Evolutionary conservation across 2,329 filamentous ascomycete species (phyloP), one percentile per base, ranked within the genome.

Genomic region (Aureobasidium pullulans): DNA sequence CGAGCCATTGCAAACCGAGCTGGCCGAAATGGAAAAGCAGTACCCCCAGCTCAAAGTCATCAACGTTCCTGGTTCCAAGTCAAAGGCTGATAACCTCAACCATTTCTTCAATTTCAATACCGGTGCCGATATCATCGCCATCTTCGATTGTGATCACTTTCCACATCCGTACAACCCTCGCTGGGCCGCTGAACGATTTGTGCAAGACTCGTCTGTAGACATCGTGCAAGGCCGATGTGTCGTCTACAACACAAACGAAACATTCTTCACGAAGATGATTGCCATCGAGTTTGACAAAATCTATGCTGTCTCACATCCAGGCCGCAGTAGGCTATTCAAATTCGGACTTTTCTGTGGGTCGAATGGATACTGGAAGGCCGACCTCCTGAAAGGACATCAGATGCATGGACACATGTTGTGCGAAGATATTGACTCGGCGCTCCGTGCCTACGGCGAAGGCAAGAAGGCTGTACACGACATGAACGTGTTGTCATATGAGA

Each of bases 241-340:
- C 4, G 70, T 79, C 34, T 77, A 78, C 68, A 79, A 79, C 64
- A 71, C 77, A 5, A 68, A 70, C 11, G 74, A 75, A 4, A 73
- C 69, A 4, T 71, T 77, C 63, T 69, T 77, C 44, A 73, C 77
- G 1, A 73, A 70, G 48, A 76, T 79, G 75, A 78, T 79, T 15
- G 71, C 75, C 2, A 73, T 79, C 36, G 77, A 79, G 62, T 79
- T 79, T 59, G 77, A 79, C 66, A 79, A 79, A 66, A 79, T 79
- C 61, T 79, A 79, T 63, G 77, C 77, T 2, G 77, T 79, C 10
- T 78, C 77, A 10, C 77, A 79, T 62, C 77, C 77, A 1, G 77
- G 77, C 5, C 72, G 77, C 9, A 72, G 75, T 9, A 70, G 73
- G 5, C 74, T 79, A 70, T 79, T 74, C 66, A 73, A 72, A 4